Evolutionary conservation across 768 basidiomycete species (phyloP), one percentile per base, ranked within the genome.

Genomic region (Russula dissimulans): DNA sequence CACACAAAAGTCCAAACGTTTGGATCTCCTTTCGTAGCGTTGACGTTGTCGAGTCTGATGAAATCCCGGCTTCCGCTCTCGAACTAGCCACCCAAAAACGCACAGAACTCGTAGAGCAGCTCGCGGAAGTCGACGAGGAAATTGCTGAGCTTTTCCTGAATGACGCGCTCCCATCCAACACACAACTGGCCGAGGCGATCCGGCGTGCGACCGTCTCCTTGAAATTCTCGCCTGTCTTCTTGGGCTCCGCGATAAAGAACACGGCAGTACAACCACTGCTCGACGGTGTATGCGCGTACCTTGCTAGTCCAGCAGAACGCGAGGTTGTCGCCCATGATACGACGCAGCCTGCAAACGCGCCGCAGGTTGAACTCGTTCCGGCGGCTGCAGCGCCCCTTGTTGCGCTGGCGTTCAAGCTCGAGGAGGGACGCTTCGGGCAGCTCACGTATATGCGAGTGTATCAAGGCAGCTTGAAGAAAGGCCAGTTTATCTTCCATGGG

Each of bases 401-500:
- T 60, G 95, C 90, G 8, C 77, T 99, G 52, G 97, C 97, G 12
- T 99, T 99, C 82, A 99, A 99, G 77, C 78, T 99, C 47, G 97
- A 99, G 72, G 97, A 99, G 76, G 95, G 95, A 4, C 81, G 91
- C 26, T 99, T 91, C 69, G 97, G 97, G 10, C 97, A 99, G 73
- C 75, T 99, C 69, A 99, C 97, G 0, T 99, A 99, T 72, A 94
- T 99, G 85, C 79, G 97, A 18, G 90, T 99, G 57, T 99, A 99
- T 68, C 97, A 98, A 72, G 97, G 97, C 34, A 90, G 83, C 42
- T 72, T 99, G 71, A 93, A 86, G 76, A 89, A 90, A 73, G 84
- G 90, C 3, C 81, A 79, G 64, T 79, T 85, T 60, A 93, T 99
- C 66, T 93, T 79, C 75, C 97, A 98, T 68, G 92, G 89, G 9